A percentile compares a stretch with the other conserved stretches of the same genome.
These are phyloP conservation scores for Cystobasidium pallidum DNA, from an alignment of 1,284 basidiomycete genomes.

Conservation along the genomic window DNA sequence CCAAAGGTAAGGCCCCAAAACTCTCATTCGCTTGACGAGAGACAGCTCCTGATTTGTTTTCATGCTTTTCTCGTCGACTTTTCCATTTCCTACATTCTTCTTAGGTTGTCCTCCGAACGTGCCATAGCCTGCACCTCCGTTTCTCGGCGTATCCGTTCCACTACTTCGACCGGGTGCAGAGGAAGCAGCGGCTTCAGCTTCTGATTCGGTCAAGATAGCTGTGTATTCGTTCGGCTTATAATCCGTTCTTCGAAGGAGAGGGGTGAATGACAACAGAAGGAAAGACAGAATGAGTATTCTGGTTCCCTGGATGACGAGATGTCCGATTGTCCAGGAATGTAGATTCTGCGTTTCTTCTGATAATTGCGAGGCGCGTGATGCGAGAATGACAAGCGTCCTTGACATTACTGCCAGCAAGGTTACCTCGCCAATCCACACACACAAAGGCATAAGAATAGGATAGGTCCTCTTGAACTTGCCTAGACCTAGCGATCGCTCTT, in stretches of 20 bases:
- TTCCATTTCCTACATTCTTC: background rate
- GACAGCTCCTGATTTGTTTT: slow-evolving; percentile 19
- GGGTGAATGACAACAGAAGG: slow-evolving; percentile 13
- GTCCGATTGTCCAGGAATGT: slow-evolving; percentile 35
- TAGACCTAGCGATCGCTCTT: slow-evolving; percentile 27
- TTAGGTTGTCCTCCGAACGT: slow-evolving; percentile 15
- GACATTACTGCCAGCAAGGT: slow-evolving; percentile 25
- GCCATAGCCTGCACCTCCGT: slow-evolving; percentile 27
- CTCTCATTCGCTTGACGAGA: slow-evolving; percentile 47
- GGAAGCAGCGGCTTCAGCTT: background rate
- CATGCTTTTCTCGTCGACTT: background rate
- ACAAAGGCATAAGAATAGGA: slow-evolving; percentile 21
- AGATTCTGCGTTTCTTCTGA: background rate
- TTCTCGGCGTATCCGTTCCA: slow-evolving; percentile 5
- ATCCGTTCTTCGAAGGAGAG: slow-evolving; percentile 11
- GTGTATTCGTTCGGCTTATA: slow-evolving; percentile 29
- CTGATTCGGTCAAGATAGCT: slow-evolving; percentile 13
- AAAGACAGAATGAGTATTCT: slow-evolving; percentile 18
- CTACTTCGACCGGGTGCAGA: background rate
- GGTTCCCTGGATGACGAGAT: slow-evolving; percentile 25
- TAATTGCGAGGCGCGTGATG: background rate
- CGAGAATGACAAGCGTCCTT: background rate
- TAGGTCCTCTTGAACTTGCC: slow-evolving; percentile 29
- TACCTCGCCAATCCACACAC: slow-evolving; percentile 11
- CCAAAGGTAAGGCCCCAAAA: slow-evolving; percentile 77